Conservation (phyloP, 331 rosid species). For the Quercus phellos region DNA sequence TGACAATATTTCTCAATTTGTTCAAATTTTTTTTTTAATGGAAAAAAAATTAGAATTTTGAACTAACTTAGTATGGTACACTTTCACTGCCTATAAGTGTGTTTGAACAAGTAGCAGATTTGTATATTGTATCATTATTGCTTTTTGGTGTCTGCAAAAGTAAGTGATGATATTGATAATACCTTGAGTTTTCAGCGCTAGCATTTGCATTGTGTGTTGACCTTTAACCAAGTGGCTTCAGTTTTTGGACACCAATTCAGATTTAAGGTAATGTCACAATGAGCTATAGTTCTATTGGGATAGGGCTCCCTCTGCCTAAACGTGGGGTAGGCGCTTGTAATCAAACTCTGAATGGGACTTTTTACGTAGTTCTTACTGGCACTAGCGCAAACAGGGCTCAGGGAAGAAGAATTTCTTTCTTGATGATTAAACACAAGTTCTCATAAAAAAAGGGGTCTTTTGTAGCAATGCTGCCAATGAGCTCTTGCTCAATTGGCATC, state of each 20-base stretch:
- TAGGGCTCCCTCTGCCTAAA: too few relatives aligned
- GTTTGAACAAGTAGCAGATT: neutral
- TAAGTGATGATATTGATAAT: neutral
- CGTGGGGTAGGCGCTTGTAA: neutral
- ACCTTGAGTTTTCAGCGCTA: neutral
- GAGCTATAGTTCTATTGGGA: too few relatives aligned
- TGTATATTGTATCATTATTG: neutral
- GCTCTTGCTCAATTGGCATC: too few relatives aligned
- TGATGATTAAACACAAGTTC: neutral
- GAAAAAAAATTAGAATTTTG: neutral
- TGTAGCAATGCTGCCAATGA: too few relatives aligned
- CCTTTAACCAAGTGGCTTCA: neutral
- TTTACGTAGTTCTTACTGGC: neutral
- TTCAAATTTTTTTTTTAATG: too few relatives aligned
- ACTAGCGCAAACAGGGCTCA: neutral
- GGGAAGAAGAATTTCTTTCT: neutral
- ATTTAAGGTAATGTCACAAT: too few relatives aligned
- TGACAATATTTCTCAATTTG: too few relatives aligned
- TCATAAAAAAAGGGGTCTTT: neutral
- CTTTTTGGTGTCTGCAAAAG: neutral
- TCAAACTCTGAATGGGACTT: neutral
- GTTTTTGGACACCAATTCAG: too few relatives aligned
- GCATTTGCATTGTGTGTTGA: neutral
- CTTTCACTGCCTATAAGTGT: neutral
- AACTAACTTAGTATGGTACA: neutral